phyloP scores from a whole-genome alignment of 352 stramenopile genomes.

The Globisporangium cederbergense region DNA sequence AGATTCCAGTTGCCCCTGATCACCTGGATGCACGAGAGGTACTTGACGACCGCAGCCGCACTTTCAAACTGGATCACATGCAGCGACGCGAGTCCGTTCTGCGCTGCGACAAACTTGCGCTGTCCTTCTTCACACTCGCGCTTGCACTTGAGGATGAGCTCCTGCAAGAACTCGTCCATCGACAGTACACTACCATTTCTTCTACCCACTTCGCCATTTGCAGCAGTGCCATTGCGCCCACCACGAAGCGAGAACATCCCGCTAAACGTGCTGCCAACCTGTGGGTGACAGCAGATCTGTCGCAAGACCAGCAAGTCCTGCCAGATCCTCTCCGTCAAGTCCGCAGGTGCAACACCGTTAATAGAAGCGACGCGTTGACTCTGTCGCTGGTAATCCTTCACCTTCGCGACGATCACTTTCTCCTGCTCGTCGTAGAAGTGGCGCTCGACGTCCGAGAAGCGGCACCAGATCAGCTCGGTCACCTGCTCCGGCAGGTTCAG shows the following conservation, averaged over 20 bases:
- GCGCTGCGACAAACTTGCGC: constrained; percentile 64
- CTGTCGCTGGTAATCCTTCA: constrained; percentile 34
- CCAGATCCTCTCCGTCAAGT: constrained; percentile 46
- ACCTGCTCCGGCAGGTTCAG: constrained; percentile 56
- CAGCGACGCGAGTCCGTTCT: constrained; percentile 69
- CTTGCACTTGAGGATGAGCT: constrained; percentile 59
- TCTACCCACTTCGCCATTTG: not conserved
- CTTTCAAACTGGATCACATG: constrained; percentile 31
- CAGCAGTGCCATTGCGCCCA: not conserved
- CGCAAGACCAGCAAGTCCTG: constrained; percentile 77
- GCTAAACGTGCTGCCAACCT: constrained; percentile 58
- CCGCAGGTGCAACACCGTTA: not conserved
- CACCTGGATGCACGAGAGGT: constrained; percentile 38
- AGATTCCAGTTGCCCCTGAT: constrained; percentile 55
- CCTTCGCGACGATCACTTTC: constrained; percentile 34
- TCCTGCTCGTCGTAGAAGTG: constrained; percentile 79
- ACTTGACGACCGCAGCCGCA: constrained; percentile 43
- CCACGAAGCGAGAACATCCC: constrained; percentile 11
- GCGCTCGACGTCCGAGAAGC: constrained; percentile 69
- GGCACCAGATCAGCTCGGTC: constrained; percentile 56
- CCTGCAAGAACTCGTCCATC: constrained; percentile 77
- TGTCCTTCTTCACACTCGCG: constrained; percentile 84
- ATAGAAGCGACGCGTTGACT: constrained; percentile 12
- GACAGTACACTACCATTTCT: constrained; percentile 41
- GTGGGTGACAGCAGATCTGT: constrained; percentile 91